Conservation (phyloP, 495 filamentous ascomycete genomes). For the Trichoderma reesei region DNA sequence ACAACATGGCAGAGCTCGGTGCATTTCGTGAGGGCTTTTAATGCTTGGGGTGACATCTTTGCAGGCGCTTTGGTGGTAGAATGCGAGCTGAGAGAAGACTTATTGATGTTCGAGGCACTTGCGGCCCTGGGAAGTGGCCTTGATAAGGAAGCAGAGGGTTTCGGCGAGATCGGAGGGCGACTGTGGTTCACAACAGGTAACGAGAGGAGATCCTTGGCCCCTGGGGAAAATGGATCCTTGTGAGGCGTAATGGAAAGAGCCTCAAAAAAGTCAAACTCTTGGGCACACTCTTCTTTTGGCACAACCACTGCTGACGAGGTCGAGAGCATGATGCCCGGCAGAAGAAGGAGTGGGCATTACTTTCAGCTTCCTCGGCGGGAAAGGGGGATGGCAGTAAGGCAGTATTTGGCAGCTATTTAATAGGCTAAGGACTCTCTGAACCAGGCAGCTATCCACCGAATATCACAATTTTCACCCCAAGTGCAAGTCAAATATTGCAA, state of each 20-base stretch:
- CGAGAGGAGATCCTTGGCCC: neutral
- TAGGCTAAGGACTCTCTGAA: neutral
- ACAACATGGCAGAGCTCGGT: constrained; percentile 25
- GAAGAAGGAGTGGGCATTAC: neutral
- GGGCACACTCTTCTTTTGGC: neutral
- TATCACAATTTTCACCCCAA: too few species aligned
- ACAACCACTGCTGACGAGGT: neutral
- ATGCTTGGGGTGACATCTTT: constrained; percentile 5
- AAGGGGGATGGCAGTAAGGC: neutral
- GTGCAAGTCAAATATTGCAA: too few species aligned
- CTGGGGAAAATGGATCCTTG: neutral
- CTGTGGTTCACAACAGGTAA: neutral
- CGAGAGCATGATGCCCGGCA: neutral
- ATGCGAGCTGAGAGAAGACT: too few species aligned
- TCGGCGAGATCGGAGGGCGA: neutral
- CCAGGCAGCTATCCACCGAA: neutral
- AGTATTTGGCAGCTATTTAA: neutral
- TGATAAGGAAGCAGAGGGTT: neutral
- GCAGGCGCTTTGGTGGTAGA: neutral
- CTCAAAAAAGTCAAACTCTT: constrained; percentile 10
- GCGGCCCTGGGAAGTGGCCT: neutral
- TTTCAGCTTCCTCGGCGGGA: neutral
- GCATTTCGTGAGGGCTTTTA: constrained; percentile 8
- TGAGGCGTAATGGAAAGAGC: constrained; percentile 1
- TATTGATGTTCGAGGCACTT: neutral